Evolutionary conservation across 352 stramenopile species (phyloP), one percentile per base, ranked within the genome.

Genomic region (Phytophthora vignae): DNA sequence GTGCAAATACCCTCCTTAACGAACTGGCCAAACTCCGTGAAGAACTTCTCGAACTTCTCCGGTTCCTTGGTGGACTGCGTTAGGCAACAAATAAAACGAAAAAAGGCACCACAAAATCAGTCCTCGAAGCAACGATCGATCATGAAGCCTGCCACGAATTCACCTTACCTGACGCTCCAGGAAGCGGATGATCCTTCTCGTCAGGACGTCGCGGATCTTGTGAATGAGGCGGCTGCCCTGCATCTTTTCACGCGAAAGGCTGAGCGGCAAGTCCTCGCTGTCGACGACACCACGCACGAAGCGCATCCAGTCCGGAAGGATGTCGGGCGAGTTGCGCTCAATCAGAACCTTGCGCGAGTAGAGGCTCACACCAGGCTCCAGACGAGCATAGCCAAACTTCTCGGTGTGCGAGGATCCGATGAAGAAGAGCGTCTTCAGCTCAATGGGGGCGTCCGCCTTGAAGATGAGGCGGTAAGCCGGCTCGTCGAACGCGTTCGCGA

Each of bases 341-440:
- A 99, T 99, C 36, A 99, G 86, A 57, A 99, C 96, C 86, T 99
- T 99, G 61, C 98, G 95, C 64, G 88, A 99, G 83, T 99, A 99
- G 4, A 99, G 83, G 40, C 92, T 98, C 36, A 99, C 97, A 52
- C 98, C 97, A 5, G 97, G 95, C 67, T 99, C 96, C 74, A 99
- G 93, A 40, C 97, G 90, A 46, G 90, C 94, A 62, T 96, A 93
- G 38, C 97, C 97, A 69, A 99, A 99, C 85, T 99, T 99, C 71
- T 99, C 98, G 17, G 94, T 96, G 87, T 99, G 97, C 55, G 97
- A 98, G 49, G 85, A 97, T 19, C 97, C 97, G 48, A 99, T 96
- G 81, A 99, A 99, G 67, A 99, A 97, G 2, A 99, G 83, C 15
- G 95, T 95, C 80, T 99, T 99, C 31, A 99, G 83, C 64, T 99